phyloP scores from a whole-genome alignment of 1,284 basidiomycete genomes.

The Vanrija humicola region DNA sequence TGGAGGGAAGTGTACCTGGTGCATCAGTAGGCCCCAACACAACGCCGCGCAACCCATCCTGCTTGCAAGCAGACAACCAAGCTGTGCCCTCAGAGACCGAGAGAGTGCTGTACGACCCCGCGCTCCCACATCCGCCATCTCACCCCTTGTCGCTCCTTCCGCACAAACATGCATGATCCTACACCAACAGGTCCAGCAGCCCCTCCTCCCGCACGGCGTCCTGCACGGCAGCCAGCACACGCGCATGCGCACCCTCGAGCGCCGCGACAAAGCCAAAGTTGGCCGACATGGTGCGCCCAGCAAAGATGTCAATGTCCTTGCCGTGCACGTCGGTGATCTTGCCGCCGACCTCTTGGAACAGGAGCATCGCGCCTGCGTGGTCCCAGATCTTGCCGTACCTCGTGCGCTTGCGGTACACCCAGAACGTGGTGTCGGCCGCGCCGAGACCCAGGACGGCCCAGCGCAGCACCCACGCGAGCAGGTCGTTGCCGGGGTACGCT shows the following conservation, averaged over 20 bases:
- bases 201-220: background rate
- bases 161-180: background rate
- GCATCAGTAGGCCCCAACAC: too few species aligned
- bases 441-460: conserved; percentile 1
- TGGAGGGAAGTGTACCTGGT: too few species aligned
- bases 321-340: conserved; percentile 1
- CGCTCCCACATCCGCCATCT: too few species aligned
- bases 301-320: background rate
- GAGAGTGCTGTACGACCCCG: too few species aligned
- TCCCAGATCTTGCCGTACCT: conserved; percentile 2
- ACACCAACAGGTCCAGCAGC: background rate
- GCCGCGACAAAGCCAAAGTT: conserved; percentile 1
- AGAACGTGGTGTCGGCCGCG: background rate
- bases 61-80: too few species aligned
- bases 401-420: conserved; percentile 1
- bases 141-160: too few species aligned
- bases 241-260: background rate
- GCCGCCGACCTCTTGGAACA: background rate
- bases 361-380: conserved; percentile 1
- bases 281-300: background rate
- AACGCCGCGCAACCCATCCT: too few species aligned
- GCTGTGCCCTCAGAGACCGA: too few species aligned
- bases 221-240: background rate
- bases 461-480: conserved; percentile 1
- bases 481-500: conserved; percentile 1